Evolutionary conservation across 352 stramenopile genomes (phyloP), one percentile per base, ranked within the genome.

Genomic region (Phytophthora ohioensis): DNA sequence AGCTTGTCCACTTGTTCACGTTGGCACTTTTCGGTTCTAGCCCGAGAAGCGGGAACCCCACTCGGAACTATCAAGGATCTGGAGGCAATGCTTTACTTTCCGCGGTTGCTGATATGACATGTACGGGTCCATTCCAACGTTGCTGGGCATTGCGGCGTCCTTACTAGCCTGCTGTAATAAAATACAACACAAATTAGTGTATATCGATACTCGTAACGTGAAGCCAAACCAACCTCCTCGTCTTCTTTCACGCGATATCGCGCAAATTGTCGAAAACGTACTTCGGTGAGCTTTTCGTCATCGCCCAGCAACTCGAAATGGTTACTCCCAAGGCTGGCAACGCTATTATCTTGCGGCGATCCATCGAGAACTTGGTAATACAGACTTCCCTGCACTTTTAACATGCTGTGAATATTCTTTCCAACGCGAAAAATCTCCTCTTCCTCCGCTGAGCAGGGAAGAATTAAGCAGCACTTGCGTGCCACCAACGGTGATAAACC

Each of bases 351-450:
- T 9, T 46, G 42, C 0, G 54, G 59, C 1, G 32, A 5, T 3
- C 70, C 69, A 11, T 85, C 68, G 3, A 84, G 32, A 2, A 77
- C 70, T n/a, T 77, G 75, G 31, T 88, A 94, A 56, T 93, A 94
- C 12, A 94, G 39, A 43, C 78, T 89, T 12, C 83, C 82, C 15
- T 80, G 69, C 0, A 94, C 57, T 57, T 91, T 93, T 4, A 94
- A 61, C 30, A 91, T 57, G 12, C 57, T 87, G 65, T 92, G 83
- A 3, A 94, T 56, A 56, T 93, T 82, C 49, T 81, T 90, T 43
- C 87, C 87, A 7, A 94, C 82, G 15, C 87, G 87, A 39, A 92
- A 87, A 17, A 94, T 93, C 49, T 93, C 86, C 9, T 83, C 75
- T 27, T 92, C 79, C 5, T 67, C 49, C 0, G 85, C 75, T 47